Conservation (phyloP, 371 early-diverging fungal species). For the Circinella minor region DNA sequence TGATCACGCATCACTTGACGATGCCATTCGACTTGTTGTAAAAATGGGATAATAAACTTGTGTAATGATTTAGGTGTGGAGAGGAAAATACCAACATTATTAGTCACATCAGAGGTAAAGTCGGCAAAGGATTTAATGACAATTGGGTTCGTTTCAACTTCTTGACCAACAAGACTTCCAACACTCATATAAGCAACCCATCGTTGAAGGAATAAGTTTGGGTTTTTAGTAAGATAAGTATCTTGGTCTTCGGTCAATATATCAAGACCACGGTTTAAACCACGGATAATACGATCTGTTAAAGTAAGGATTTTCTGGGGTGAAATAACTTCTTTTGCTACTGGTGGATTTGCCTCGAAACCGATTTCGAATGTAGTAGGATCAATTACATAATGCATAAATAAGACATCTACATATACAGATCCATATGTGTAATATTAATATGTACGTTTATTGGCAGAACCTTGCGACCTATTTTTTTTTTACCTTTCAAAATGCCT, state of each 20-base stretch:
- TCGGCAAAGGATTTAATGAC: constrained; percentile 44
- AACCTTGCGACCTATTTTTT: neutral
- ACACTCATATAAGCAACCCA: constrained; percentile 49
- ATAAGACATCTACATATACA: constrained; percentile 27
- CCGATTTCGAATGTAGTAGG: constrained; percentile 30
- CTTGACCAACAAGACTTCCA: constrained; percentile 34
- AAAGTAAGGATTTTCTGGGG: constrained; percentile 19
- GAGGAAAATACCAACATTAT: constrained; percentile 28
- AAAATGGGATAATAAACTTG: constrained; percentile 27
- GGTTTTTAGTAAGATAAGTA: constrained; percentile 10
- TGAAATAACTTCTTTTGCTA: constrained; percentile 28
- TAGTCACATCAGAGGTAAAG: constrained; percentile 40
- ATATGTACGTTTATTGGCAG: no score
- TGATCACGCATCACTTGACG: constrained; percentile 31
- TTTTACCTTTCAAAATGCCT: constrained; percentile 34
- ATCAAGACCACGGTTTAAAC: constrained; percentile 25
- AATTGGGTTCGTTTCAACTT: constrained; percentile 25
- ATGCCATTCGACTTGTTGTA: constrained; percentile 31
- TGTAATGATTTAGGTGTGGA: constrained; percentile 28
- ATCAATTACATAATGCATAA: constrained; percentile 36
- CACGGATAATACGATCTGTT: constrained; percentile 28
- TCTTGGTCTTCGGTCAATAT: constrained; percentile 18
- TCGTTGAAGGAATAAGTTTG: constrained; percentile 31
- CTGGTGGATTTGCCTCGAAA: constrained; percentile 32
- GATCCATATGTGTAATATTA: no score